phyloP scores from a whole-genome alignment of 768 basidiomycete species.

The Suillus alpinus region DNA sequence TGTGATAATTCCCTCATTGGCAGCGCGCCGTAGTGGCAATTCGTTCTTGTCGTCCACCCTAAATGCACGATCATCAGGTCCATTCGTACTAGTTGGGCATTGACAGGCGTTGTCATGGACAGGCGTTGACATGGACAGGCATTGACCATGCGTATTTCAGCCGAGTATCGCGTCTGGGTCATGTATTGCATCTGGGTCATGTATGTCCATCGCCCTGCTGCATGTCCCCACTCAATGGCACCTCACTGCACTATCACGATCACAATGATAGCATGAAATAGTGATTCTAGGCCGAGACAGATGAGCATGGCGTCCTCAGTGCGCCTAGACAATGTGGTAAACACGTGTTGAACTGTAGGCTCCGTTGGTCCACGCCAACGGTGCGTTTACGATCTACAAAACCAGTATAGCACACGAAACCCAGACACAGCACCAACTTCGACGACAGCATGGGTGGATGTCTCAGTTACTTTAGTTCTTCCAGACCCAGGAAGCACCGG shows the following conservation, averaged over 20 bases:
- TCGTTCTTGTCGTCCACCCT: neutral
- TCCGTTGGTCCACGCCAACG: neutral
- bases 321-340: neutral
- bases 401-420: neutral
- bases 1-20: neutral
- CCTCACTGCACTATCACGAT: neutral
- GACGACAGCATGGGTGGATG: slow-evolving; percentile 1
- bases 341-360: slow-evolving; percentile 1
- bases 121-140: too few species aligned
- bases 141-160: neutral
- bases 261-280: neutral
- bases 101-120: neutral
- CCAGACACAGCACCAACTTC: neutral
- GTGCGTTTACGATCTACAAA: neutral
- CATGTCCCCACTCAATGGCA: neutral
- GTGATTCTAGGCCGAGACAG: neutral
- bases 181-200: too few species aligned
- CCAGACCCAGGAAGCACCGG: neutral
- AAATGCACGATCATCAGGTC: neutral
- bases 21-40: neutral
- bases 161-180: neutral
- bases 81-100: neutral
- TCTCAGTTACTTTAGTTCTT: neutral
- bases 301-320: neutral
- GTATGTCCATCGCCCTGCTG: neutral